Percentiles rank a stretch among this genome's conserved stretches.
Evolutionary conservation across 805 yeast species (phyloP).

Genomic region (Wickerhamiella spandovensis): DNA sequence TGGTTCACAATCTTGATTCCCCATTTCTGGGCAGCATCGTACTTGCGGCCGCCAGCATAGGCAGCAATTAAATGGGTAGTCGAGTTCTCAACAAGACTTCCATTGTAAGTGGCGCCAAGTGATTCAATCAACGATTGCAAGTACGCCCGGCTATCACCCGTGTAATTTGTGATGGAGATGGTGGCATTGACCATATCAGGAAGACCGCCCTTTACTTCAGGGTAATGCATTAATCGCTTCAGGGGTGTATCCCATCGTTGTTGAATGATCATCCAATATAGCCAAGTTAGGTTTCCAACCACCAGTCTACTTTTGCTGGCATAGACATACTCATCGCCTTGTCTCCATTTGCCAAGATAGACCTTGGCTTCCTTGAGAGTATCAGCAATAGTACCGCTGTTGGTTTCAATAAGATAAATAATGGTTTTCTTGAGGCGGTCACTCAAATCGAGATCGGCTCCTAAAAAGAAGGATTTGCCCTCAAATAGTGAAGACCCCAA

Average conservation of each 20-base stretch:
- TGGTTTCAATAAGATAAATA: slow-evolving; percentile 31
- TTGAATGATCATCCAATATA: slow-evolving; percentile 50
- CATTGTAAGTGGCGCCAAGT: slow-evolving; percentile 67
- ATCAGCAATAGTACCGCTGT: slow-evolving; percentile 40
- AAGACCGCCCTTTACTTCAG: slow-evolving; percentile 41
- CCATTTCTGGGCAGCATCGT: slow-evolving; percentile 64
- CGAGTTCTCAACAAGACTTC: slow-evolving; percentile 42
- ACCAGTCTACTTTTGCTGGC: slow-evolving; percentile 32
- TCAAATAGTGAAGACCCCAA: slow-evolving; percentile 24
- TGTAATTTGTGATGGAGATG: slow-evolving; percentile 64
- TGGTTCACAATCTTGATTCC: slow-evolving; percentile 54
- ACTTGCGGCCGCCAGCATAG: slow-evolving; percentile 57
- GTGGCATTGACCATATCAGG: slow-evolving; percentile 40
- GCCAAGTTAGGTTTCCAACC: slow-evolving; percentile 65
- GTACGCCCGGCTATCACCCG: slow-evolving; percentile 73
- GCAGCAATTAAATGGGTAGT: slow-evolving; percentile 68
- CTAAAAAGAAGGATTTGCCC: slow-evolving; percentile 37
- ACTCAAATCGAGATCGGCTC: slow-evolving; percentile 44
- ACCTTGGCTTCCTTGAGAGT: slow-evolving; percentile 27
- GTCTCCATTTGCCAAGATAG: slow-evolving; percentile 50
- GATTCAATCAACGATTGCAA: slow-evolving; percentile 47
- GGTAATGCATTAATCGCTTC: slow-evolving; percentile 52
- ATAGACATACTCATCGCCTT: slow-evolving; percentile 39
- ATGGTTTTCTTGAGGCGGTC: slow-evolving; percentile 30
- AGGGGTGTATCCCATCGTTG: slow-evolving; percentile 43